Conservation (phyloP, 257 asterid species). For the Solanum etuberosum region DNA sequence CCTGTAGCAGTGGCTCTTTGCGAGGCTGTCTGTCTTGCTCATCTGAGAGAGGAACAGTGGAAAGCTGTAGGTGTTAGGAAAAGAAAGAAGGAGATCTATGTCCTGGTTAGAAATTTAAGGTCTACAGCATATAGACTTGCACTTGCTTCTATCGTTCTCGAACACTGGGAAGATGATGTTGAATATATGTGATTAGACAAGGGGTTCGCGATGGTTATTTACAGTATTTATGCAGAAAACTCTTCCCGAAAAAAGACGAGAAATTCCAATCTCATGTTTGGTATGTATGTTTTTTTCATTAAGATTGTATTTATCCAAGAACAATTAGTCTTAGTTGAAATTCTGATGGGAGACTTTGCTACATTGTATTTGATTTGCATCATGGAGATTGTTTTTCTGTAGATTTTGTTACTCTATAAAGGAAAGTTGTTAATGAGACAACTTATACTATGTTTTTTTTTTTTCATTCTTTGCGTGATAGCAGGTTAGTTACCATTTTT, state of each 20-base stretch:
- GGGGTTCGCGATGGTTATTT: background rate
- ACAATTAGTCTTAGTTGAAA: background rate
- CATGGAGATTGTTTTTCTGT: background rate
- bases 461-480: background rate
- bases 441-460: background rate
- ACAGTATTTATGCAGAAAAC: background rate
- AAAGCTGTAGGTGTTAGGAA: constrained; percentile 22
- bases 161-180: constrained; percentile 54
- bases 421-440: background rate
- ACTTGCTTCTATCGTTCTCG: constrained; percentile 67
- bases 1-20: constrained; percentile 57
- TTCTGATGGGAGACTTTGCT: background rate
- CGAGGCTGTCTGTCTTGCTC: constrained; percentile 57
- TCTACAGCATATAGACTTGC: constrained; percentile 87
- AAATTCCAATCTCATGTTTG: background rate
- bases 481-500: background rate
- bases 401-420: background rate
- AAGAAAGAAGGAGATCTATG: constrained; percentile 75
- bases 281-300: background rate
- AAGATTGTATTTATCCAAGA: background rate
- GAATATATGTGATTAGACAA: constrained; percentile 29
- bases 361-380: background rate
- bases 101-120: constrained; percentile 78
- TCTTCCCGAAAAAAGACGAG: background rate
- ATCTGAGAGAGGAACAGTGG: constrained; percentile 71